phyloP scores from a whole-genome alignment of 2,329 filamentous ascomycete genomes.

The Fragosphaeria purpurea region DNA sequence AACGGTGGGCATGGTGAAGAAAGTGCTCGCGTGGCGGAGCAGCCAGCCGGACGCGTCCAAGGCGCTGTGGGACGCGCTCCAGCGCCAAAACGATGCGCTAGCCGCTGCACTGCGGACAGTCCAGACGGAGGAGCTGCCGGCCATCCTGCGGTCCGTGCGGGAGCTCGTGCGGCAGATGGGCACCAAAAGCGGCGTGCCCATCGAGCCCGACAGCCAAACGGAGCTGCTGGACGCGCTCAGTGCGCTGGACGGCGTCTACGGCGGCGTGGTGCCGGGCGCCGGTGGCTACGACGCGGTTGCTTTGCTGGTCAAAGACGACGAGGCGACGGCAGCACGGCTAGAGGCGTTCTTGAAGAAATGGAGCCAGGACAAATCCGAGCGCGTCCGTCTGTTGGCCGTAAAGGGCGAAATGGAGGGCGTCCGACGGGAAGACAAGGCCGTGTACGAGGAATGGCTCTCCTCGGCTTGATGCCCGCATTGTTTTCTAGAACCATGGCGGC shows the following conservation, averaged over 20 bases:
- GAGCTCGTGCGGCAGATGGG: constrained; percentile 70
- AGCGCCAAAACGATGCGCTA: constrained; percentile 63
- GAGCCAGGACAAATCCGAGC: constrained; percentile 47
- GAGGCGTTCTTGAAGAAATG: constrained; percentile 55
- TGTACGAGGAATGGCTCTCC: constrained; percentile 35
- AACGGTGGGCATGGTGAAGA: constrained; percentile 92
- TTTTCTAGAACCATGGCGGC: too few species aligned
- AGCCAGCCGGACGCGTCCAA: constrained; percentile 54
- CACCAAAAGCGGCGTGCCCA: constrained; percentile 61
- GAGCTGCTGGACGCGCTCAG: constrained; percentile 67
- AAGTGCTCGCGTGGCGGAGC: constrained; percentile 73
- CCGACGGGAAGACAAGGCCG: constrained; percentile 32
- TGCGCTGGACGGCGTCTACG: constrained; percentile 73
- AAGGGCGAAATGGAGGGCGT: constrained; percentile 64
- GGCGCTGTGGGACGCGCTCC: constrained; percentile 63
- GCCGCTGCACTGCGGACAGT: constrained; percentile 50
- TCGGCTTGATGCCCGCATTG: too few species aligned
- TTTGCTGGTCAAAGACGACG: constrained; percentile 66
- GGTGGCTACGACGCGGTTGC: constrained; percentile 88
- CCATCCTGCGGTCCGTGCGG: constrained; percentile 41
- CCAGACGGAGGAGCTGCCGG: constrained; percentile 31
- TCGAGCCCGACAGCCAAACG: constrained; percentile 83
- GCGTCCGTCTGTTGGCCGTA: constrained; percentile 59
- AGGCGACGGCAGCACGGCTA: constrained; percentile 50
- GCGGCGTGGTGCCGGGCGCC: constrained; percentile 86